Evolutionary conservation across 345 rosid genomes (phyloP), one percentile per base, ranked within the genome.

Genomic region (Nephelium lappaceum): DNA sequence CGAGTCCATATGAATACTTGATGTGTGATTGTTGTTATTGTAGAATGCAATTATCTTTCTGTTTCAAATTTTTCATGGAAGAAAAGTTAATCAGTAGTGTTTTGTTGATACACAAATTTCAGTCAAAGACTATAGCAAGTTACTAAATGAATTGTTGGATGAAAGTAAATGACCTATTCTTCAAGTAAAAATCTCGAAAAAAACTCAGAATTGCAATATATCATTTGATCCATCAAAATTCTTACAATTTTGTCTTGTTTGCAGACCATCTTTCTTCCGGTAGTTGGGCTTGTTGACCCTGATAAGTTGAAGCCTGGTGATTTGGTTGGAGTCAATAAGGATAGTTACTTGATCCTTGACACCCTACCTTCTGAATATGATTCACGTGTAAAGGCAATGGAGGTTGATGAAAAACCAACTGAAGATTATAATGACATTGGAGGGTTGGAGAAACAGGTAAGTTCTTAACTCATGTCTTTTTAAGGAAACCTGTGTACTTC

Each of bases 341-440:
- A 97, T 72, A 97, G 99, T 60, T 97, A 97, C 88, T 71, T 97
- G 84, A 93, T 97, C 82, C 80, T 97, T 85, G 99, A 97, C 76
- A 94, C 99, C 15, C 84, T 97, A 49, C 99, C 99, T 4, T 93
- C 99, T 0, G 99, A 97, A 78, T 97, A 94, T 78, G 99, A 97
- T 78, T 97, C 98, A 0, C 90, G 98, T 39, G 98, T 97, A 41
- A 94, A 97, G 86, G 99, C 99, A 71, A 97, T 97, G 99, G 99
- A 97, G 84, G 99, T 97, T 72, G 99, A 97, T 80, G 99, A 97
- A 78, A 97, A 97, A 76, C 99, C 99, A 9, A 94, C 98, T 0
- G 99, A 97, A 82, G 99, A 97, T 79, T 97, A 97, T 82, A 97
- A 91, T 89, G 99, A 97, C 78, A 93, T 97, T 25, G 98, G 99